Base-by-base conservation (phyloP, 2,329 filamentous ascomycete genomes). In the Epichloe gansuensis region DNA sequence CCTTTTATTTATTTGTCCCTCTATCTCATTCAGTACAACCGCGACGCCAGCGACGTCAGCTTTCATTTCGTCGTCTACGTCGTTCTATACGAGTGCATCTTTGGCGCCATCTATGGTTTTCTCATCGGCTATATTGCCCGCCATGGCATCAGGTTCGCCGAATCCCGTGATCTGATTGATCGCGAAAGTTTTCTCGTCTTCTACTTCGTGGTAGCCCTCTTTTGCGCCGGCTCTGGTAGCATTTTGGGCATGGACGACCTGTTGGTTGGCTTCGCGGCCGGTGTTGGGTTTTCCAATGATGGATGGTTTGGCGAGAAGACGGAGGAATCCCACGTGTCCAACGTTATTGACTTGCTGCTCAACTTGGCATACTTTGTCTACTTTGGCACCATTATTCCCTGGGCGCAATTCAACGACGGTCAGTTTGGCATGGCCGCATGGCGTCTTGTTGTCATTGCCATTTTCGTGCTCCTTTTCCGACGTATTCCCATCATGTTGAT, bases 261-360 rank as follows among this genome's bases (percentile, higher is more conserved):
- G 49, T 79, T 98, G 3, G 88, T 98, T 40, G 93, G 93, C 40
- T 98, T 98, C 63, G 84, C 91, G 13, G 89, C 87, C 51, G 93
- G 93, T 53, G 93, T 98, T n/a, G 93, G 93, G 51, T 98, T 98
- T 74, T 96, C 90, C 60, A 98, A 98, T 67, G 93, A 98, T 64
- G 93, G 93, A 58, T 98, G 93, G 93, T 98, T 98, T 62, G 87
- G 87, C 15, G 87, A 96, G 64, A 96, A 96, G 75, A 98, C 93
- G 0, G 93, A 98, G 65, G 93, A 98, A 68, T 91, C 93, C 0
- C 93, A 97, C 66, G 93, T 98, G 9, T 97, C 91, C 67, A 97
- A 98, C 80, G 93, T 98, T 65, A 98, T 98, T 63, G 93, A 98
- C 74, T 70, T 98, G 66, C 74, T 98, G 55, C 83, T 98, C 72